Percentiles rank a stretch among this genome's conserved stretches.
phyloP scores from a whole-genome alignment of 169 alveolate species.

The Eimeria maxima region DNA sequence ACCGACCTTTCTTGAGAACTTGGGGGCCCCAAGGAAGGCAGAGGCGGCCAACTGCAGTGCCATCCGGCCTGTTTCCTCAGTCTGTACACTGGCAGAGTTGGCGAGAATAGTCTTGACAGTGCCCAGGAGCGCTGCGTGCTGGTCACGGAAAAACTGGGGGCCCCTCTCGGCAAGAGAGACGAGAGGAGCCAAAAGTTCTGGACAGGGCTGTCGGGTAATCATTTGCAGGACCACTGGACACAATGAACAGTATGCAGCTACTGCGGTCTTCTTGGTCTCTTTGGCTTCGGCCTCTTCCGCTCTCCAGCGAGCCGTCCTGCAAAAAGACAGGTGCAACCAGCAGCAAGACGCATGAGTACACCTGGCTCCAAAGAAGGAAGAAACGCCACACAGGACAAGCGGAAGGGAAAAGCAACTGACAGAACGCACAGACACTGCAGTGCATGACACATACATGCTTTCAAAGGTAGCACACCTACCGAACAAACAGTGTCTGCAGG shows the following conservation, averaged over 20 bases:
- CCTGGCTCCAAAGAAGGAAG: background rate
- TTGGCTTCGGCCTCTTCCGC: constrained; percentile 27
- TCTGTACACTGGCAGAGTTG: background rate
- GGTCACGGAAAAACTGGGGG: constrained; percentile 68
- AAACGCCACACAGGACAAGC: background rate
- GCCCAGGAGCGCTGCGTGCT: constrained; percentile 35
- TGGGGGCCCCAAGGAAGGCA: constrained; percentile 50
- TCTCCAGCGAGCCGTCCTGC: constrained; percentile 61
- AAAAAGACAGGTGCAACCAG: background rate
- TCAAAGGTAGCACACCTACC: background rate
- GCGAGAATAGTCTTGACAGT: constrained; percentile 24
- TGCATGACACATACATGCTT: background rate
- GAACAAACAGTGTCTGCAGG: constrained; percentile 18
- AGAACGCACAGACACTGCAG: background rate
- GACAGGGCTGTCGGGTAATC: constrained; percentile 11
- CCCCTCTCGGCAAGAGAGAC: constrained; percentile 70
- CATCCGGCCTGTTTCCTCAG: constrained; percentile 62
- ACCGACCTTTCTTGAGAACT: constrained; percentile 35
- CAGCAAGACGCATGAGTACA: background rate
- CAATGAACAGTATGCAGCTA: constrained; percentile 49
- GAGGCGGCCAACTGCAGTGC: constrained; percentile 56
- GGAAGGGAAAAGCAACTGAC: background rate
- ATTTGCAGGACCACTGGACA: constrained; percentile 58
- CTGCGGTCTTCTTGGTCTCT: constrained; percentile 30
- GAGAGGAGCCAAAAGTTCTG: constrained; percentile 53